Evolutionary conservation across 257 asterid genomes (phyloP).

Genomic region (Cordia subcordata): DNA sequence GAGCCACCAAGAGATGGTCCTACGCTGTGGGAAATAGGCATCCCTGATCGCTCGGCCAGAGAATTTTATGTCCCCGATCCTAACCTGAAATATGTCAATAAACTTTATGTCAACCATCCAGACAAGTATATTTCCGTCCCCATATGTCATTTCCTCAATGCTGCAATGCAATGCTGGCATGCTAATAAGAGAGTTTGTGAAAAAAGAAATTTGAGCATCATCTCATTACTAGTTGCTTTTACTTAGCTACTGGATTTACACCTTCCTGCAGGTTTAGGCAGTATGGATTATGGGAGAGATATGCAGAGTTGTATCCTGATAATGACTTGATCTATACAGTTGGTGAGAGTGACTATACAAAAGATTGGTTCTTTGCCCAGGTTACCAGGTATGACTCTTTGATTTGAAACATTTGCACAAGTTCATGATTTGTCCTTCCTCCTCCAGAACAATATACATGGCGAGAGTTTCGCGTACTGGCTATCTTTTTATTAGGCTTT

Average conservation of each 20-base stretch:
- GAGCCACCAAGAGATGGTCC: constrained; percentile 24
- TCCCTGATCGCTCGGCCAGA: constrained; percentile 19
- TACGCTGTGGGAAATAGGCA: constrained; percentile 25
- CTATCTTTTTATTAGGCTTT: too few species aligned
- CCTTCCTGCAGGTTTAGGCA: constrained; percentile 3
- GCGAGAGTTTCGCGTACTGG: too few species aligned
- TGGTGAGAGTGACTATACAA: background rate
- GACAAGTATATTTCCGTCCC: constrained; percentile 6
- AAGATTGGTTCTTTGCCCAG: constrained; percentile 1
- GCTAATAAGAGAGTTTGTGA: background rate
- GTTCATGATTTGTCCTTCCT: background rate
- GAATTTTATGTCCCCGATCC: constrained; percentile 23
- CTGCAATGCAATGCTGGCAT: too few species aligned
- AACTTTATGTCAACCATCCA: constrained; percentile 19
- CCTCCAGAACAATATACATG: too few species aligned
- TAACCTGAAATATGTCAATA: constrained; percentile 16
- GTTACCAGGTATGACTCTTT: background rate
- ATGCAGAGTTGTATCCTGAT: background rate
- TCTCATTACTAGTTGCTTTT: background rate
- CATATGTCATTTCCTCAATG: too few species aligned
- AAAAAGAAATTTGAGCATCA: too few species aligned
- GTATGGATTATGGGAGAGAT: constrained; percentile 2
- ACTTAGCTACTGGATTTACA: background rate
- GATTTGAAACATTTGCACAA: background rate
- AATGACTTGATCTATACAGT: background rate